A percentile compares a stretch with the other conserved stretches of the same genome.
These are phyloP conservation scores for Schrenkiella parvula DNA, from an alignment of 345 rosid genomes.

Conservation along the genomic window DNA sequence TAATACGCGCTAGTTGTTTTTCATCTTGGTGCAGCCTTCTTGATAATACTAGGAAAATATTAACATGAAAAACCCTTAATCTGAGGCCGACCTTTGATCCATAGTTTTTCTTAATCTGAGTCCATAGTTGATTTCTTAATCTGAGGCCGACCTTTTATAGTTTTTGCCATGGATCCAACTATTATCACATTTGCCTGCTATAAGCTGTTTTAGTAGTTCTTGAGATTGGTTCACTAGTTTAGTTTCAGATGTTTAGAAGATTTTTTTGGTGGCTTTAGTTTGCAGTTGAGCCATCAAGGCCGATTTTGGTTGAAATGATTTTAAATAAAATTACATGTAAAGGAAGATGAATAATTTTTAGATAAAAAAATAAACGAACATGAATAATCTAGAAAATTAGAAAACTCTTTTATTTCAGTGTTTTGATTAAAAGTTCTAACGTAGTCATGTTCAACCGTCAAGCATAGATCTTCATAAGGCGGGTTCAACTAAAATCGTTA, in stretches of 20 bases:
- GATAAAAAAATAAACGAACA: background rate
- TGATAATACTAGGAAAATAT: background rate
- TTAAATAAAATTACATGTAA: background rate
- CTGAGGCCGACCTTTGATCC: background rate
- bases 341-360: background rate
- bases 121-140: background rate
- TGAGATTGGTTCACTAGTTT: background rate
- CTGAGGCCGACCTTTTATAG: background rate
- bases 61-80: background rate
- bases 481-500: no score
- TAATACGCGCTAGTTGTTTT: constrained; percentile 6
- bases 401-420: no score
- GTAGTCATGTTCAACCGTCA: no score
- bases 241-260: background rate
- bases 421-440: no score
- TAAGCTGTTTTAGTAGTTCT: background rate
- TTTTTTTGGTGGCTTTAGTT: background rate
- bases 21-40: background rate
- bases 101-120: background rate
- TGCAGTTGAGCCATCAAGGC: background rate
- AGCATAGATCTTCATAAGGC: no score
- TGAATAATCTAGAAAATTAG: background rate
- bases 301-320: background rate
- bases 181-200: background rate
- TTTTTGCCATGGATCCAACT: background rate